Evolutionary conservation across 2,329 filamentous ascomycete genomes (phyloP).

Genomic region (Stemphylium vesicarium): DNA sequence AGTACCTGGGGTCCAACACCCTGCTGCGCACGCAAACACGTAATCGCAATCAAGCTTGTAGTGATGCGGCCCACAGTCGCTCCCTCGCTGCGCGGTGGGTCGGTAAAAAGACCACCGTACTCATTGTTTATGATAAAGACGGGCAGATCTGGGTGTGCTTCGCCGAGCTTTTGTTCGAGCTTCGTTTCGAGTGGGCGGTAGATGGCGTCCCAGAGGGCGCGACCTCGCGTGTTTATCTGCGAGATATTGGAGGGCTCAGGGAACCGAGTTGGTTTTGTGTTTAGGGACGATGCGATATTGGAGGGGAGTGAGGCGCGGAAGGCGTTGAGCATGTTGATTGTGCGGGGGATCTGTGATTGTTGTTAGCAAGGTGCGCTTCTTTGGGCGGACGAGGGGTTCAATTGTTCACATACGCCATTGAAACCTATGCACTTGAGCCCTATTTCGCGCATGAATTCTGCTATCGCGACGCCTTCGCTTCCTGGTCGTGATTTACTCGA

Average conservation of each 20-base stretch:
- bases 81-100: slow-evolving; percentile 61
- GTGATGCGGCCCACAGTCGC: slow-evolving; percentile 70
- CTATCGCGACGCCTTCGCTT: slow-evolving; percentile 57
- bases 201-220: slow-evolving; percentile 74
- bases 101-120: slow-evolving; percentile 75
- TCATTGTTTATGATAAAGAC: slow-evolving; percentile 78
- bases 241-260: slow-evolving; percentile 58
- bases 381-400: too few relatives aligned
- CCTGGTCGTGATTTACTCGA: slow-evolving; percentile 29
- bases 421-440: slow-evolving; percentile 80
- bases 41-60: slow-evolving; percentile 75
- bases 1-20: slow-evolving; percentile 83
- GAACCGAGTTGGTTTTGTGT: slow-evolving; percentile 62
- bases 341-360: slow-evolving; percentile 77
- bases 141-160: slow-evolving; percentile 81
- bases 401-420: slow-evolving; percentile 61
- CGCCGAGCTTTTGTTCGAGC: slow-evolving; percentile 71
- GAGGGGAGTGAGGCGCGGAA: slow-evolving; percentile 69
- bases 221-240: slow-evolving; percentile 64
- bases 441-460: slow-evolving; percentile 76
- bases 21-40: slow-evolving; percentile 77
- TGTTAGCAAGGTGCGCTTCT: background rate
- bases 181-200: slow-evolving; percentile 78
- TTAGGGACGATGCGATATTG: slow-evolving; percentile 61
- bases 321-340: slow-evolving; percentile 80